A percentile compares a stretch with the other conserved stretches of the same genome.
These are phyloP conservation scores for Tubosaeta brunneosetosa DNA, from an alignment of 768 basidiomycete species.

Conservation along the genomic window DNA sequence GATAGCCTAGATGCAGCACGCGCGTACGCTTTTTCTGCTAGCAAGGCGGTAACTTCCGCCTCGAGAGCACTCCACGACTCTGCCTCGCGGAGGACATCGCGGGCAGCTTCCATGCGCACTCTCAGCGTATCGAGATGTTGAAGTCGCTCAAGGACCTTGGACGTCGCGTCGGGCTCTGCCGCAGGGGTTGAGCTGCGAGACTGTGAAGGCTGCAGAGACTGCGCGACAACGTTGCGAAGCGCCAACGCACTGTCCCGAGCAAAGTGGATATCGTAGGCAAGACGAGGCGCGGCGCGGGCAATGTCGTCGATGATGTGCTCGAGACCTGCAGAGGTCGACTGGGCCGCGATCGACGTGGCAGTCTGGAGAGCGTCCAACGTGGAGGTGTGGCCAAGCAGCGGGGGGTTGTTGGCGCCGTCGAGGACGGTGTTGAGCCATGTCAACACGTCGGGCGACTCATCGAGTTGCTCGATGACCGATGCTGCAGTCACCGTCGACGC, in stretches of 20 bases:
- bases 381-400: constrained; percentile 53
- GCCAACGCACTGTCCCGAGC: constrained; percentile 88
- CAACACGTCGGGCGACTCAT: constrained; percentile 55
- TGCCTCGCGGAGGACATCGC: constrained; percentile 89
- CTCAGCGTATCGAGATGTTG: constrained; percentile 80
- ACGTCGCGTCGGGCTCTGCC: constrained; percentile 43
- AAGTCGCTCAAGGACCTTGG: constrained; percentile 68
- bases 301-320: constrained; percentile 92
- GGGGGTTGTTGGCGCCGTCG: constrained; percentile 29
- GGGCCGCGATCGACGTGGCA: constrained; percentile 78
- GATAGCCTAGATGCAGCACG: constrained; percentile 91
- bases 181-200: constrained; percentile 1
- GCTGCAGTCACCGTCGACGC: constrained; percentile 27
- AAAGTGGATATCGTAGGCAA: constrained; percentile 95
- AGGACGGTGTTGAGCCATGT: constrained; percentile 73
- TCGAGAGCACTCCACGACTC: constrained; percentile 97
- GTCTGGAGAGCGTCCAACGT: constrained; percentile 72
- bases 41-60: constrained; percentile 82
- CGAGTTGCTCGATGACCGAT: constrained; percentile 51
- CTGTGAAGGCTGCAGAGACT: constrained; percentile 38
- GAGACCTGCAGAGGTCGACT: constrained; percentile 82
- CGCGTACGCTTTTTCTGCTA: constrained; percentile 71
- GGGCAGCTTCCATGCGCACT: constrained; percentile 78
- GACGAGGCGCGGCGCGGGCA: constrained; percentile 81
- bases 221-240: constrained; percentile 61